phyloP scores from a whole-genome alignment of 2,329 filamentous ascomycete genomes.

The Chaetoscypha palmicola region DNA sequence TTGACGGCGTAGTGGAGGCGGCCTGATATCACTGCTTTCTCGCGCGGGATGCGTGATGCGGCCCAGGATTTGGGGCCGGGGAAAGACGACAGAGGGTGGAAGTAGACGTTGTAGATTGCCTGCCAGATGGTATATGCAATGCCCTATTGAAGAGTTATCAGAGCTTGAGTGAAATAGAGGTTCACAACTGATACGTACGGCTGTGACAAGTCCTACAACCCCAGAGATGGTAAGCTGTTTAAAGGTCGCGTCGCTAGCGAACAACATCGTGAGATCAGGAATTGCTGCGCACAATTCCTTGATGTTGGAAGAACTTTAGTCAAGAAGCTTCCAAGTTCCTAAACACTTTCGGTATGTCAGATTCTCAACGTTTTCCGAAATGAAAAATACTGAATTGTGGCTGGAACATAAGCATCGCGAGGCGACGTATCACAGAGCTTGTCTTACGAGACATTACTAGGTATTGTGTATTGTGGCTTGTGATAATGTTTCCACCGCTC shows the following conservation, averaged over 20 bases:
- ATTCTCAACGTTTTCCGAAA: background rate
- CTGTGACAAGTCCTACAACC: background rate
- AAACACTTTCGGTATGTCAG: background rate
- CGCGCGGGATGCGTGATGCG: background rate
- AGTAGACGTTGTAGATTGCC: constrained; percentile 2
- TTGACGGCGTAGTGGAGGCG: background rate
- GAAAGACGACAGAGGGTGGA: background rate
- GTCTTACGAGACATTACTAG: too few species aligned
- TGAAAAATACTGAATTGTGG: background rate
- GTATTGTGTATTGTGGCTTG: too few species aligned
- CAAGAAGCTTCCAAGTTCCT: background rate
- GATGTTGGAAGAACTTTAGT: background rate
- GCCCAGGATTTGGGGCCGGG: constrained; percentile 1
- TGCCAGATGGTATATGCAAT: background rate
- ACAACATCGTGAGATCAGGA: too few species aligned
- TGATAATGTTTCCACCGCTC: too few species aligned
- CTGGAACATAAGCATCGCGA: background rate
- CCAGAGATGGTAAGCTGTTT: background rate
- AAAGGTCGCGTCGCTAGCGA: too few species aligned
- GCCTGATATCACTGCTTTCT: background rate
- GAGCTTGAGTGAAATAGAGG: background rate
- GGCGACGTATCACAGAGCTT: background rate
- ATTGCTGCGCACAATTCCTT: too few species aligned
- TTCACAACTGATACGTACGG: background rate
- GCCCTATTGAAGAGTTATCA: background rate